A percentile compares a stretch with the other conserved stretches of the same genome.
Conservation (phyloP, 495 filamentous ascomycete genomes). For the Podospora pseudoanserina region DNA sequence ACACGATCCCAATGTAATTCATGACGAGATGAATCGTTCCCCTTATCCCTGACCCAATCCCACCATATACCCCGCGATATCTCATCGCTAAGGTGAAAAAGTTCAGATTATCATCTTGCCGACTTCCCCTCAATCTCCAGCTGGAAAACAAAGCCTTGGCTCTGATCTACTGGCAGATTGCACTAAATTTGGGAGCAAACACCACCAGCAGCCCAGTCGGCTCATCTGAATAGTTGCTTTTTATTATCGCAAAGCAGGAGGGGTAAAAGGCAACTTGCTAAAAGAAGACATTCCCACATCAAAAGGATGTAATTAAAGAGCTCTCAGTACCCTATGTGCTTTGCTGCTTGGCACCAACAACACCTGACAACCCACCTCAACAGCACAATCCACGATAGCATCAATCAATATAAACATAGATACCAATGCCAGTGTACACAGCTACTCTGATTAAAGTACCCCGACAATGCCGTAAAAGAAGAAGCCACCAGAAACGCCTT, state of each 20-base stretch:
- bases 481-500: no score
- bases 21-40: no score
- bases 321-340: not conserved
- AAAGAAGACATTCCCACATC: not conserved
- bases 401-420: no score
- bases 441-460: no score
- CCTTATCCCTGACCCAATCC: no score
- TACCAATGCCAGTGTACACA: no score
- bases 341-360: not conserved
- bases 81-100: not conserved
- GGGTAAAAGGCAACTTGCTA: not conserved
- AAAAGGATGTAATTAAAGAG: not conserved
- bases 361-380: not conserved
- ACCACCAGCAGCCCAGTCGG: not conserved
- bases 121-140: not conserved
- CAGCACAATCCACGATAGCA: no score
- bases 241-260: not conserved
- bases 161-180: not conserved
- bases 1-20: no score
- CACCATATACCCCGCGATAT: not conserved
- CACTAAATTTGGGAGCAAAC: not conserved
- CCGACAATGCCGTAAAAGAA: no score
- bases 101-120: not conserved
- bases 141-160: not conserved
- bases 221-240: not conserved